phyloP scores from a whole-genome alignment of 2,329 filamentous ascomycete genomes.

The Fusarium sp. region DNA sequence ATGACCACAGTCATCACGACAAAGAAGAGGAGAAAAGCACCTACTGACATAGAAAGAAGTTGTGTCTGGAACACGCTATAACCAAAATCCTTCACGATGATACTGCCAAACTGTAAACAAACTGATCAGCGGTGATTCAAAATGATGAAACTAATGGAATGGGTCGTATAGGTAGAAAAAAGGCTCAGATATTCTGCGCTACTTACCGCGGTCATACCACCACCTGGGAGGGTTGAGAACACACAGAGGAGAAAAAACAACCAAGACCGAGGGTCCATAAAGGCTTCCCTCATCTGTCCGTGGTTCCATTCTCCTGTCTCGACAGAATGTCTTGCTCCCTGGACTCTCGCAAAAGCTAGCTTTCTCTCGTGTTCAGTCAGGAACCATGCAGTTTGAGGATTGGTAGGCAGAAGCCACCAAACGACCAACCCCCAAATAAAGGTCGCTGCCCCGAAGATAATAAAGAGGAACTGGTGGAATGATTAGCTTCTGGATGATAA shows the following conservation, averaged over 20 bases:
- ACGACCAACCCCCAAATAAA: not conserved
- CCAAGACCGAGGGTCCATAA: not conserved
- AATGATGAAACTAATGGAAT: accelerated
- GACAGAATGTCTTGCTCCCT: not conserved
- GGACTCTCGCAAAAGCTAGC: not conserved
- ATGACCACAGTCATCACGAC: not conserved
- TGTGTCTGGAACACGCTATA: not conserved
- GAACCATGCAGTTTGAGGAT: not conserved
- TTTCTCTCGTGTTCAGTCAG: not conserved
- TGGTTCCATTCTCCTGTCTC: not conserved
- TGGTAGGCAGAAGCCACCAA: not conserved
- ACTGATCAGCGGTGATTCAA: not conserved
- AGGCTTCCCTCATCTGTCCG: not conserved
- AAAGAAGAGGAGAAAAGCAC: not conserved
- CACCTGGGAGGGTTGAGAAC: not conserved
- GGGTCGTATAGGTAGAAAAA: not conserved
- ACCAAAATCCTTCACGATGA: not conserved
- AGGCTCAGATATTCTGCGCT: no score
- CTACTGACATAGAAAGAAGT: not conserved
- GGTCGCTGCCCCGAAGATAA: not conserved
- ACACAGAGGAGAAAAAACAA: not conserved
- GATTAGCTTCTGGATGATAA: not conserved
- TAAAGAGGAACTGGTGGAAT: not conserved
- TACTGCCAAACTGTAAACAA: not conserved
- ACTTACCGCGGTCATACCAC: not conserved